These are phyloP conservation scores for Heimioporus sp. DNA, from an alignment of 768 basidiomycete genomes.

Conservation along the genomic window DNA sequence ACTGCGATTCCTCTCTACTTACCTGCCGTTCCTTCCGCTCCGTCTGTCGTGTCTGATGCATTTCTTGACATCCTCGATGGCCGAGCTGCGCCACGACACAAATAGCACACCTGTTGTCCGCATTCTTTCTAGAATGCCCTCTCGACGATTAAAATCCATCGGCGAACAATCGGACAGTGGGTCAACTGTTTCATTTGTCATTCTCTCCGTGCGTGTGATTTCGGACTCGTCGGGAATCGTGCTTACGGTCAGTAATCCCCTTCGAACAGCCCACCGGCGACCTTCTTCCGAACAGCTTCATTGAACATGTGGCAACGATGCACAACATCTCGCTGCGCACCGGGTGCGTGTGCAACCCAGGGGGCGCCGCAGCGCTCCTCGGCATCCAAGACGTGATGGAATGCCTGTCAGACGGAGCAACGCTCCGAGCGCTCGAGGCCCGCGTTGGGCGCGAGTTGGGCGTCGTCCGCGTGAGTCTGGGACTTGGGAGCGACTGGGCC, in stretches of 20 bases:
- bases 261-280: constrained; percentile 55
- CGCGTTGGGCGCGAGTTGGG: constrained; percentile 67
- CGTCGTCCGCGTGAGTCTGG: constrained; percentile 74
- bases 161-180: constrained; percentile 68
- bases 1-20: constrained; percentile 71
- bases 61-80: constrained; percentile 56
- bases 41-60: constrained; percentile 69
- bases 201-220: constrained; percentile 47
- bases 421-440: constrained; percentile 59
- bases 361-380: constrained; percentile 71
- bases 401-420: constrained; percentile 55
- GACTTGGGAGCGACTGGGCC: constrained; percentile 74
- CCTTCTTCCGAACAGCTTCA: constrained; percentile 68
- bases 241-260: too few species aligned
- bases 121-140: constrained; percentile 64
- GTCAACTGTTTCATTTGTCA: constrained; percentile 59
- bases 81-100: constrained; percentile 57
- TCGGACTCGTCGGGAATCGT: too few species aligned
- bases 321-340: constrained; percentile 74
- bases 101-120: constrained; percentile 60
- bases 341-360: constrained; percentile 88
- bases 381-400: constrained; percentile 67
- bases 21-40: constrained; percentile 75
- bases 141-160: constrained; percentile 48
- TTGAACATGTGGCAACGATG: constrained; percentile 65